Evolutionary conservation across 2,329 filamentous ascomycete genomes (phyloP), one percentile per base, ranked within the genome.

Genomic region (Metarhizium robertsii): DNA sequence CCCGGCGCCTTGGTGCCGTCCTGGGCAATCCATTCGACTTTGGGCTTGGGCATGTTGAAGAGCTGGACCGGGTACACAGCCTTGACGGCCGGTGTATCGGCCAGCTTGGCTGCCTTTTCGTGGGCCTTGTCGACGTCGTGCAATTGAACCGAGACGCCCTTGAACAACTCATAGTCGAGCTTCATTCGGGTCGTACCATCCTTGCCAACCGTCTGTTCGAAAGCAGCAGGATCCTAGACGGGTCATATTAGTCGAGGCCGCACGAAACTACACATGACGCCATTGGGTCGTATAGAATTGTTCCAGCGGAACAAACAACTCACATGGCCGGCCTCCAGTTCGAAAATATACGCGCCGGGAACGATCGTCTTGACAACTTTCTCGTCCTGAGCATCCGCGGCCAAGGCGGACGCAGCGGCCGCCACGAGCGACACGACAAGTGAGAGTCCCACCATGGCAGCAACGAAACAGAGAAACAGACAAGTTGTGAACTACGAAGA

Each of bases 121-220:
- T 76, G 71, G 34, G 77, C 73, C 30, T 69, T 72, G n/a, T 71
- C 65, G 48, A 71, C 52, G 55, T 81, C 71, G 53, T 76, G 69
- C 63, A 82, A 74, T 61, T 79, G 73, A 57, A 82, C 75, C 2
- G 79, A 81, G 2, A 73, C 74, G 53, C 79, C 79, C 61, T 76
- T 78, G 72, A 82, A 82, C 18, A 81, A 68, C 59, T 73, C 70
- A 61, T 72, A 78, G 59, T 77, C 69, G 56, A 80, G 71, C 55
- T 74, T 73, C 71, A 77, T 73, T 53, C 76, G 75, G 50, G 73
- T 72, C 45, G 67, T 63, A 48, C 74, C 75, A 49, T 75, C 68
- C n/a, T 66, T 50, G 4, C 55, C 43, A 32, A 62, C 46, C 2
- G 55, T 42, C 6, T 46, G 30, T 71, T 60, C 29, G 47, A 60